These are phyloP conservation scores for Euphrasia arctica DNA, from an alignment of 305 asterid genomes.

Conservation along the genomic window DNA sequence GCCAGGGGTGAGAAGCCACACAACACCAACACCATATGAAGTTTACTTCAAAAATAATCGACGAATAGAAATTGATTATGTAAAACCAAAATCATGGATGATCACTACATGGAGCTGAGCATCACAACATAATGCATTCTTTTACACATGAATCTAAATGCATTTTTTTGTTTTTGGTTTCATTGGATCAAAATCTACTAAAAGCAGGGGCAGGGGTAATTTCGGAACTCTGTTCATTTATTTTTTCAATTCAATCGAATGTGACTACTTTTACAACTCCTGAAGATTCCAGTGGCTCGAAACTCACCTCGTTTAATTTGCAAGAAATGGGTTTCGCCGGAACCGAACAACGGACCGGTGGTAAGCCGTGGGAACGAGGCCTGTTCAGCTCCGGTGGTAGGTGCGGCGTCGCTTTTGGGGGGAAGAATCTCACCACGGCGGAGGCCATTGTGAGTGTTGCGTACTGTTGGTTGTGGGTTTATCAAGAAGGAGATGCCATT, in stretches of 20 bases:
- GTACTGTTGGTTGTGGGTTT: background rate
- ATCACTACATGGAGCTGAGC: no score
- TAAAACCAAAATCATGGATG: background rate
- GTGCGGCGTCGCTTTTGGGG: conserved; percentile 27
- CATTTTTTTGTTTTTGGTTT: background rate
- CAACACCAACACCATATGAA: conserved; percentile 26
- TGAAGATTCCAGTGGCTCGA: background rate
- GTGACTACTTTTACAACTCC: background rate
- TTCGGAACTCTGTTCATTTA: background rate
- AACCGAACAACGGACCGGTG: conserved; percentile 2
- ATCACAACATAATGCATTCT: background rate
- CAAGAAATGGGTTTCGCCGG: conserved; percentile 29
- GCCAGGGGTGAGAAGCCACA: conserved; percentile 39
- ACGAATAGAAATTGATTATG: background rate
- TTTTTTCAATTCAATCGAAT: background rate
- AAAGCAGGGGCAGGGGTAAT: background rate
- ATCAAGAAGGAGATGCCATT: conserved; percentile 2
- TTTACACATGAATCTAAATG: no score
- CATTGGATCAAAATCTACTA: background rate
- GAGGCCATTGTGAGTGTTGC: conserved; percentile 25
- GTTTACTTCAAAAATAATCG: background rate
- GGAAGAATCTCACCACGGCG: conserved; percentile 24
- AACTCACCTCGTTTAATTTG: conserved; percentile 34
- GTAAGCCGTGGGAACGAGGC: conserved; percentile 5
- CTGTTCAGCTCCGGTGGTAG: conserved; percentile 19